Evolutionary conservation across 1,284 basidiomycete species (phyloP), one percentile per base, ranked within the genome.

Genomic region (Ceratobasidium sp.): DNA sequence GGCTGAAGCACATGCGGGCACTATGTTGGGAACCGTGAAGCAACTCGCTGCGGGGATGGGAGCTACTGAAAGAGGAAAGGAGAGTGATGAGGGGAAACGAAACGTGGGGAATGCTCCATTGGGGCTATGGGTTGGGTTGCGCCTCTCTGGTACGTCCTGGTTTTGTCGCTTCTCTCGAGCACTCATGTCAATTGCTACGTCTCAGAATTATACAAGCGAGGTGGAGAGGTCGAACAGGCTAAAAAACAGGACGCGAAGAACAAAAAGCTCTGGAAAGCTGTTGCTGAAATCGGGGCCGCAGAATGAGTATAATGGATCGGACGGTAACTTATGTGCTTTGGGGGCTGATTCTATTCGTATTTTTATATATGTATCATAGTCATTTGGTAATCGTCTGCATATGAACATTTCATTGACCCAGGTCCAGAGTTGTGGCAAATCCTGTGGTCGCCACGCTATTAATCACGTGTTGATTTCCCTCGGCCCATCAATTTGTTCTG

Each of bases 31-130:
- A 14, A 87, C 88, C 1, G 88, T 87, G 61, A 88, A 88, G 76
- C 87, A 88, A 76, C 82, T 92, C 2, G 89, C 87, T 0, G 87
- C 87, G 1, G 90, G 90, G 5, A 83, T 92, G 61, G 90, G 91
- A n/a, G 87, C 86, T 21, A 18, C 45, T 1, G 57, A 61, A 23
- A 28, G 30, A 34, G 30, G 46, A 32, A 53, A 9, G 41, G 69
- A 52, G 55, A 79, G 77, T 74, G 77, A 26, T 48, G 18, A 45
- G 28, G 4, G 72, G 72, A 36, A 67, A 16, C 53, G 74, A 43
- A 58, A 78, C 3, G 76, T 86, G 16, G 90, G 91, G 10, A 91
- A 91, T 73, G 87, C 85, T 3, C 84, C 85, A 21, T 78, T 92
- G 77, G 82, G 89, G 21, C 76, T 91, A 61, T 92, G 91, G 90